Conservation (phyloP, 1,284 basidiomycete species). For the Leccinum subrobustum region DNA sequence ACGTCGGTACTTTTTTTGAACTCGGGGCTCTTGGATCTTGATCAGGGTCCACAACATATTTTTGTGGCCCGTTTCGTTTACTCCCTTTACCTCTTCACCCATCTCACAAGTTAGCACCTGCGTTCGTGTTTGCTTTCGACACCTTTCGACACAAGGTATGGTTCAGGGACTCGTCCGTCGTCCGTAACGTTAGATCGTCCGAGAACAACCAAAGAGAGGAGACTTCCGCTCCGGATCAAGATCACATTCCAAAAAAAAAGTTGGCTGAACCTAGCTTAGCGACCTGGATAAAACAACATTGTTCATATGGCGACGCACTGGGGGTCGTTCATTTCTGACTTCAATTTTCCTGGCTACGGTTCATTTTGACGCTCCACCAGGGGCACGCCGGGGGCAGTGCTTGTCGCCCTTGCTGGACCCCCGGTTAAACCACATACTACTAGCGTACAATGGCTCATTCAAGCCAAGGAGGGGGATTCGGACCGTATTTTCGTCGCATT, state of each 20-base stretch:
- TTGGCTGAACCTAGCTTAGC: background rate
- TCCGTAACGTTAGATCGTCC: background rate
- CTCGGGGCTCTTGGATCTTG: background rate
- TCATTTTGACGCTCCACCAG: background rate
- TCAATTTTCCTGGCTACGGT: background rate
- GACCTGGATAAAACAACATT: background rate
- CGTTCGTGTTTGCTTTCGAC: background rate
- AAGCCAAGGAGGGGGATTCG: background rate
- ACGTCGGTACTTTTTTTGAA: background rate
- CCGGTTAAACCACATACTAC: no score
- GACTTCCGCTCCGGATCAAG: background rate
- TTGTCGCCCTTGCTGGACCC: no score
- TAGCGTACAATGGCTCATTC: background rate
- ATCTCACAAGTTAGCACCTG: background rate
- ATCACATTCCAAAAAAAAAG: background rate
- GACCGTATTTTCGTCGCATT: background rate
- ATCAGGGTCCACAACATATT: background rate
- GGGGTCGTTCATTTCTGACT: background rate
- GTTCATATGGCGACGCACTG: background rate
- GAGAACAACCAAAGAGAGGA: background rate
- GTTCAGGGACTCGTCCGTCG: background rate
- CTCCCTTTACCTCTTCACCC: background rate
- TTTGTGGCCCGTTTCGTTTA: background rate
- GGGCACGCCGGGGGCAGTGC: background rate
- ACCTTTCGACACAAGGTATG: background rate